These are phyloP conservation scores for Alliaria petiolata DNA, from an alignment of 345 rosid species.

Conservation along the genomic window DNA sequence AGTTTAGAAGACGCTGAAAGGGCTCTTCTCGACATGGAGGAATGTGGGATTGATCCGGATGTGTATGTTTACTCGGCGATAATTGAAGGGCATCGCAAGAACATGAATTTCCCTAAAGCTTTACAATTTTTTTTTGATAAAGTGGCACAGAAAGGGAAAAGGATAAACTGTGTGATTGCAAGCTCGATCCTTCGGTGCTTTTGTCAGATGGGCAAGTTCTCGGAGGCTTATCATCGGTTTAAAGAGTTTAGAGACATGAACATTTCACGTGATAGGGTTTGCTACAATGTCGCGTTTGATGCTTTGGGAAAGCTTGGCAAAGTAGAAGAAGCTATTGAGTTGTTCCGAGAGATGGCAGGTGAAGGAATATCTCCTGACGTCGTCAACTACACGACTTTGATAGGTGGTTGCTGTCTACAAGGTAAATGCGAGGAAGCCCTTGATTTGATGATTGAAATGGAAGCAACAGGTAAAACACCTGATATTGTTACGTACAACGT, in stretches of 20 bases:
- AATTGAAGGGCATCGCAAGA: conserved; percentile 49
- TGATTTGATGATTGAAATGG: conserved; percentile 53
- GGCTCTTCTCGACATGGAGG: conserved; percentile 47
- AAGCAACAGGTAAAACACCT: conserved; percentile 36
- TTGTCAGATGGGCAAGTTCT: conserved; percentile 39
- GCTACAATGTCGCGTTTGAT: conserved; percentile 47
- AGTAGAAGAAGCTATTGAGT: conserved; percentile 47
- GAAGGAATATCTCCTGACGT: conserved; percentile 47
- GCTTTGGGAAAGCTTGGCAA: conserved; percentile 65
- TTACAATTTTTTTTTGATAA: conserved; percentile 35
- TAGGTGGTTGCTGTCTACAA: conserved; percentile 53
- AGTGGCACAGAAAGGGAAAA: conserved; percentile 42
- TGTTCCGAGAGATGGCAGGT: conserved; percentile 56
- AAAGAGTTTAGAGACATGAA: conserved; percentile 32
- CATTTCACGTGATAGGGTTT: conserved; percentile 49
- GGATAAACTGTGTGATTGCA: conserved; percentile 52
- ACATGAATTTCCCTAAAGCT: conserved; percentile 47
- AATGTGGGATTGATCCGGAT: conserved; percentile 47
- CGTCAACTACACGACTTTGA: conserved; percentile 65
- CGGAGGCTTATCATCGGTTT: conserved; percentile 40
- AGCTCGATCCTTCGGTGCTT: conserved; percentile 53
- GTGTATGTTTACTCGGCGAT: conserved; percentile 43
- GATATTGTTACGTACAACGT: conserved; percentile 52
- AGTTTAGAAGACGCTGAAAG: conserved; percentile 50
- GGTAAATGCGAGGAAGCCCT: conserved; percentile 41